These are phyloP conservation scores for Venturia aucupariae DNA, from an alignment of 2,329 filamentous ascomycete genomes.

Conservation along the genomic window DNA sequence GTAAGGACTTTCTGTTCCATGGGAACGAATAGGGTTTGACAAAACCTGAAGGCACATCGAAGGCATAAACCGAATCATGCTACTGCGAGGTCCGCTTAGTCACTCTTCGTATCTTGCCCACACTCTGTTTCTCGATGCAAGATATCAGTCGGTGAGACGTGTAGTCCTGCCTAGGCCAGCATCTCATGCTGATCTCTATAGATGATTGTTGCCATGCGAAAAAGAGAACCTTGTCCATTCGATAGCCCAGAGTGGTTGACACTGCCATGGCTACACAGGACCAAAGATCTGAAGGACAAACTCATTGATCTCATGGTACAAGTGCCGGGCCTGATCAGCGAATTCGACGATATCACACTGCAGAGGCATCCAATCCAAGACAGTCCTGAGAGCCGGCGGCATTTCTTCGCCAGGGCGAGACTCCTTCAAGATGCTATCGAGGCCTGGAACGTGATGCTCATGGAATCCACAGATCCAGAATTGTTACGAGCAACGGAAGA, in stretches of 20 bases:
- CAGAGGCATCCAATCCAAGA: background rate
- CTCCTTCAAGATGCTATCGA: background rate
- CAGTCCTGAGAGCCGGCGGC: background rate
- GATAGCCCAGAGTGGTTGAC: background rate
- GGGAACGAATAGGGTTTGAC: background rate
- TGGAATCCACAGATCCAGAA: background rate
- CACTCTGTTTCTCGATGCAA: constrained; percentile 11
- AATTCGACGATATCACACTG: background rate
- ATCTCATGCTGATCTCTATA: background rate
- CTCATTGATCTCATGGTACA: constrained; percentile 6
- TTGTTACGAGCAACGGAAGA: background rate
- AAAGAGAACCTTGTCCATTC: constrained; percentile 5
- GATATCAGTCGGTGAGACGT: constrained; percentile 7
- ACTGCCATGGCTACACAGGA: background rate
- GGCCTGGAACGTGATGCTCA: background rate
- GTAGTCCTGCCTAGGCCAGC: background rate
- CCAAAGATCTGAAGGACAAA: constrained; percentile 7
- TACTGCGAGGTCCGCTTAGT: constrained; percentile 1
- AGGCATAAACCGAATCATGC: constrained; percentile 2
- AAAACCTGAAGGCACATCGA: background rate
- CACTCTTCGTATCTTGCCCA: constrained; percentile 7
- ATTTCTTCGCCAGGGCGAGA: background rate
- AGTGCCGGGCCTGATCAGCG: background rate
- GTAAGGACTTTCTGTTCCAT: background rate
- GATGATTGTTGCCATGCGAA: constrained; percentile 1